A percentile compares a stretch with the other conserved stretches of the same genome.
Conservation (phyloP, 2,329 filamentous ascomycete genomes). For the Phaeosphaeria sp. region DNA sequence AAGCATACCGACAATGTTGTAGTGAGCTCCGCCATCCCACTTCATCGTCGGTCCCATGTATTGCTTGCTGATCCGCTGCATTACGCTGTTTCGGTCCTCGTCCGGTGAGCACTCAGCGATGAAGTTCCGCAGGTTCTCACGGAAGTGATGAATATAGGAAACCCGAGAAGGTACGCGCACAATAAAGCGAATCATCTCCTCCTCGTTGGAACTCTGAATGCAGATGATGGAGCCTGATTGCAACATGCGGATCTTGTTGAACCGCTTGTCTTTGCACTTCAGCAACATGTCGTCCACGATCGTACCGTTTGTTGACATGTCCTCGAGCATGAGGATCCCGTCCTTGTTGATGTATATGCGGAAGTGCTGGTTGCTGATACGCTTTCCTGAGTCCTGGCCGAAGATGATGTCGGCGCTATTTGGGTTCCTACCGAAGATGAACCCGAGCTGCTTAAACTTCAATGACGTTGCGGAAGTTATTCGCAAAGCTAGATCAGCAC, state of each 20-base stretch:
- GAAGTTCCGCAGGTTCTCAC: constrained; percentile 72
- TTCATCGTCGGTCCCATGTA: constrained; percentile 66
- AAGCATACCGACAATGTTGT: constrained; percentile 74
- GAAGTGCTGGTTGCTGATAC: constrained; percentile 95
- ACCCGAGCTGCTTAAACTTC: constrained; percentile 74
- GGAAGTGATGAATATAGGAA: constrained; percentile 71
- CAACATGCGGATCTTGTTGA: constrained; percentile 66
- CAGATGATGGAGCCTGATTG: constrained; percentile 75
- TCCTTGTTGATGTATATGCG: constrained; percentile 89
- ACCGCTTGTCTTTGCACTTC: constrained; percentile 52
- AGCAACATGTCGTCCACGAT: constrained; percentile 78
- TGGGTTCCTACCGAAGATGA: constrained; percentile 82
- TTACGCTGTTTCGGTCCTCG: constrained; percentile 26
- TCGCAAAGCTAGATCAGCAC: constrained; percentile 75
- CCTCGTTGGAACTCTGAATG: constrained; percentile 61
- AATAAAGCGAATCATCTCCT: constrained; percentile 77
- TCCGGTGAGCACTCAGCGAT: constrained; percentile 53
- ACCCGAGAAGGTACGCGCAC: constrained; percentile 80
- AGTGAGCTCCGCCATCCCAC: constrained; percentile 81
- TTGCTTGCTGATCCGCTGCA: constrained; percentile 35
- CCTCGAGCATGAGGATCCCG: constrained; percentile 88
- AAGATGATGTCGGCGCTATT: constrained; percentile 75
- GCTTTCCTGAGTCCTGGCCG: constrained; percentile 67
- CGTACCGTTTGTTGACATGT: constrained; percentile 95
- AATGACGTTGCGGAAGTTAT: constrained; percentile 69